Evolutionary conservation across 441 rosid species (phyloP).

Genomic region (Arabidopsis hybrid): DNA sequence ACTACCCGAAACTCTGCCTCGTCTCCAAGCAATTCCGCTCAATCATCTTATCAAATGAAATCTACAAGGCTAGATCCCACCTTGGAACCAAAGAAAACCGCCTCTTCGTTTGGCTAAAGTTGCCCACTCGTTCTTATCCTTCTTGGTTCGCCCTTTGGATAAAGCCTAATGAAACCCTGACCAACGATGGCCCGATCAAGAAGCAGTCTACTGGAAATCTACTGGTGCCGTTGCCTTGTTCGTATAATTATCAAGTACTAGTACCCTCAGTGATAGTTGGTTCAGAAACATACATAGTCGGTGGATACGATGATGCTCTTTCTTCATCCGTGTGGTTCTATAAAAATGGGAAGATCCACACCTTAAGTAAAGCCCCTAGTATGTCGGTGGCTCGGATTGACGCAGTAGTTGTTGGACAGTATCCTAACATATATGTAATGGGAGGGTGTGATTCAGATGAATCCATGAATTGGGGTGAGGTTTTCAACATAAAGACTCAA

Average conservation of each 20-base stretch:
- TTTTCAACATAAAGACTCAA: background rate
- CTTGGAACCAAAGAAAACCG: background rate
- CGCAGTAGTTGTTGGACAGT: background rate
- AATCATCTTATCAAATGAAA: background rate
- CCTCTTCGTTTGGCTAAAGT: background rate
- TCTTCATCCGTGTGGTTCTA: background rate
- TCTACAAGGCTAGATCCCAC: background rate
- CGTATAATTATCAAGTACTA: background rate
- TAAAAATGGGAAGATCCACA: background rate
- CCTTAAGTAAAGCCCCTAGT: background rate
- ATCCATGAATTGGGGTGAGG: background rate
- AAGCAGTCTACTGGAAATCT: background rate
- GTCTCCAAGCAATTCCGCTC: slow-evolving; percentile 6
- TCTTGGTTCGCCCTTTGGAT: background rate
- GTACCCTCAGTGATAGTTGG: background rate
- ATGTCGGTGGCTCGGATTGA: background rate
- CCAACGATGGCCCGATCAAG: background rate
- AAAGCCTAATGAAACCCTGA: background rate
- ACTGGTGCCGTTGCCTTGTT: background rate
- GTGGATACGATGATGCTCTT: background rate
- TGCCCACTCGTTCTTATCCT: background rate
- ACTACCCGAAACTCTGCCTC: background rate
- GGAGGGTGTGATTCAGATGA: background rate
- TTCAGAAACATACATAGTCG: background rate
- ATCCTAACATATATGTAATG: background rate